Base-by-base conservation (phyloP, 305 asterid genomes). In the Ajuga reptans region DNA sequence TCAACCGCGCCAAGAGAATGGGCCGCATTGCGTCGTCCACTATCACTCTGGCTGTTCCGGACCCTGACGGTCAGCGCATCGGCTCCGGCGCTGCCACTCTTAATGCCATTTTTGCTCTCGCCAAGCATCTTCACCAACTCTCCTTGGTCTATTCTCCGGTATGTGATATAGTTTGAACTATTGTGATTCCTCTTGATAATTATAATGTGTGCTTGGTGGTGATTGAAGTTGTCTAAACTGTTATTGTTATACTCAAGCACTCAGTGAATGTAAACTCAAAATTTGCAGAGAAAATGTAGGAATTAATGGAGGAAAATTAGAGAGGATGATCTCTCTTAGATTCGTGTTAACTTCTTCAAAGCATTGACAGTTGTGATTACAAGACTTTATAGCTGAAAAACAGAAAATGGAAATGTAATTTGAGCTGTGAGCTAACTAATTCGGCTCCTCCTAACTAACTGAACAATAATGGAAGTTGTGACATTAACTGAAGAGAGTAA, bases 21-120 rank as follows among this genome's bases (percentile, higher is more conserved):
- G 96, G 99, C 45, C 92, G 97, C 66, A 89, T 93, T 77, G 87
- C 96, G 12, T 61, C 85, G 9, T 79, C 89, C 61, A 89, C 99
- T 3, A 51, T 89, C 24, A 89, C 99, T 31, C 84, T 90, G 10
- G 90, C 96, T 56, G 98, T 90, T 56, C 96, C 97, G 11, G 97
- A 93, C 37, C 99, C 97, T n/a, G 53, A 70, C 21, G 99, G 99
- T 55, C 91, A 85, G 39, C 95, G 99, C 33, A 90, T 93, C 74
- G 97, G 99, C 76, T 93, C 99, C 39, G 97, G 99, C 24, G 99
- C 96, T 6, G 97, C 97, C 73, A 93, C 97, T 66, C 90, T 93
- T 14, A 82, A 87, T 60, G 97, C 99, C 72, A 76, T 93, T 75
- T 63, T 72, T 12, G 87, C 89, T 69, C 91, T 93, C 71, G 89